A percentile compares a stretch with the other conserved stretches of the same genome.
Evolutionary conservation across 352 stramenopile species (phyloP).

Genomic region (Elongisporangium anandrum): DNA sequence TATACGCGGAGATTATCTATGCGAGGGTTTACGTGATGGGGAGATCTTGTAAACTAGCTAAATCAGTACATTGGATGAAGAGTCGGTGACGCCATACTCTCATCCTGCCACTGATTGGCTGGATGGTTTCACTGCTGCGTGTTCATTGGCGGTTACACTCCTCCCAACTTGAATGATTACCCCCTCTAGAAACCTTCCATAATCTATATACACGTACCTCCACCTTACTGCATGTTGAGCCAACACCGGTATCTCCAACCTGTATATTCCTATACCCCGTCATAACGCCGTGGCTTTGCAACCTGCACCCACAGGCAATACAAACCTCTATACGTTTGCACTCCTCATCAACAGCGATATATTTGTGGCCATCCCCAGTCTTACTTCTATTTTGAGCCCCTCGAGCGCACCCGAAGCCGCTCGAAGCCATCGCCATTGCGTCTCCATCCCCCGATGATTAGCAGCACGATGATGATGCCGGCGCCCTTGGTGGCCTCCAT

Average conservation of each 20-base stretch:
- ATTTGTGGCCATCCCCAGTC: not conserved
- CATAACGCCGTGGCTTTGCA: not conserved
- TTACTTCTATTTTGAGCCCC: not conserved
- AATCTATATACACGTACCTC: not conserved
- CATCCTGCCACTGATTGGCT: not conserved
- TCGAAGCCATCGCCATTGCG: not conserved
- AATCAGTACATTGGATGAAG: not conserved
- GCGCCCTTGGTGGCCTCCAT: conserved; percentile 19
- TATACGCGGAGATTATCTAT: too few species aligned
- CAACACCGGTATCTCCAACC: not conserved
- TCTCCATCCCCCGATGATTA: not conserved
- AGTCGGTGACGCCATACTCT: not conserved
- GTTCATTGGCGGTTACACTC: not conserved
- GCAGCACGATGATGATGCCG: conserved; percentile 27
- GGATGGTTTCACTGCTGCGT: not conserved
- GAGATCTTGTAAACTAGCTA: not conserved
- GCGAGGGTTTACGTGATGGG: not conserved
- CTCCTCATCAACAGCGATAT: not conserved
- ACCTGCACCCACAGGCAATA: not conserved
- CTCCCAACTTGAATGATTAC: conserved; percentile 6
- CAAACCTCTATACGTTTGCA: not conserved
- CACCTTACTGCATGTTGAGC: not conserved
- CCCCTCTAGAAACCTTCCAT: not conserved
- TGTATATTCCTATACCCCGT: not conserved
- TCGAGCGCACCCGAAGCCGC: not conserved